Percentiles rank a stretch among this genome's conserved stretches.
phyloP scores from a whole-genome alignment of 257 asterid genomes.

The Ajuga chamaepitys region DNA sequence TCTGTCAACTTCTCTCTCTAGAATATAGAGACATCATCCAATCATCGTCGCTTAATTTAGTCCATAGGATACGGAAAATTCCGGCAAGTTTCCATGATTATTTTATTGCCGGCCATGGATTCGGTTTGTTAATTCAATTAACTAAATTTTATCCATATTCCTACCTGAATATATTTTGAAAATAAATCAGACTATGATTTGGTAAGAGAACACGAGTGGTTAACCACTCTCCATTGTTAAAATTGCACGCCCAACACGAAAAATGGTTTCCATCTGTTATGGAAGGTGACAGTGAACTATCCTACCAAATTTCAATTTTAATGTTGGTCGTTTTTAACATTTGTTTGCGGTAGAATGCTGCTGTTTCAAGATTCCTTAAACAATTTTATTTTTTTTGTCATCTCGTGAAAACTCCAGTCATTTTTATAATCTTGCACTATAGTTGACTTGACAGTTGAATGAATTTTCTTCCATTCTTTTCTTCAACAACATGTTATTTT shows the following conservation, averaged over 20 bases:
- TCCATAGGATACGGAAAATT: constrained; percentile 22
- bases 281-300: constrained; percentile 24
- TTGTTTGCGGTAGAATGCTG: not conserved
- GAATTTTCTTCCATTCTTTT: not conserved
- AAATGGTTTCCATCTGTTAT: constrained; percentile 13
- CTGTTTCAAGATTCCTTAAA: not conserved
- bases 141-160: constrained; percentile 5
- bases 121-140: constrained; percentile 23
- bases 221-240: constrained; percentile 24
- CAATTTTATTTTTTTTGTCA: not conserved
- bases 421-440: not conserved
- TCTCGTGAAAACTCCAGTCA: not conserved
- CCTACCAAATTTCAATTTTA: constrained; percentile 13
- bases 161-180: constrained; percentile 13
- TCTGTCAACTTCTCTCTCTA: constrained; percentile 1
- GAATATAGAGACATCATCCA: constrained; percentile 22
- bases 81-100: constrained; percentile 29
- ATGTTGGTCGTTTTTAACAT: not conserved
- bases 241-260: constrained; percentile 9
- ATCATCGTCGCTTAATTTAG: constrained; percentile 38
- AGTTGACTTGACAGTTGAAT: constrained; percentile 29
- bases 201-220: constrained; percentile 28
- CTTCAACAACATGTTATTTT: not conserved
- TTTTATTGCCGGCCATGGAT: constrained; percentile 49
- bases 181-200: constrained; percentile 25